These are phyloP conservation scores for Eurotiales sp. DNA, from an alignment of 2,329 filamentous ascomycete species.

Conservation along the genomic window DNA sequence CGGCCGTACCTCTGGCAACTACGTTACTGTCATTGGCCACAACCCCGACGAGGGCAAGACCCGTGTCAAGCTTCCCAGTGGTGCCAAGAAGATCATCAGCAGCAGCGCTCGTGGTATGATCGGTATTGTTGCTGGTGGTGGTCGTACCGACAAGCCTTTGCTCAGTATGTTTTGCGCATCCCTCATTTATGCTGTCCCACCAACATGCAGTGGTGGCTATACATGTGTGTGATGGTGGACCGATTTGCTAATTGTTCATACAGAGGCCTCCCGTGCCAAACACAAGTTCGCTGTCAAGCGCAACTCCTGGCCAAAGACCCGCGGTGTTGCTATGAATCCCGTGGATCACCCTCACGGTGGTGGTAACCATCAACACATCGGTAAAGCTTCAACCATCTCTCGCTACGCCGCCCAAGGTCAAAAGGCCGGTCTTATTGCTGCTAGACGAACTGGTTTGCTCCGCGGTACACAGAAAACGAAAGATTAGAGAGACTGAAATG, in stretches of 20 bases:
- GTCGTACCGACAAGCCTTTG: conserved; percentile 98
- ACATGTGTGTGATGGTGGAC: background rate
- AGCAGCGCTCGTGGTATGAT: conserved; percentile 95
- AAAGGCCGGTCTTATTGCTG: conserved; percentile 99
- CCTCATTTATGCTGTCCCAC: no score
- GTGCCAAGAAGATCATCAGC: conserved; percentile 98
- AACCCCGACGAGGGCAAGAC: conserved; percentile 99
- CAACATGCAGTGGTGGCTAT: no score
- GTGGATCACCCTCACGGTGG: conserved; percentile 98
- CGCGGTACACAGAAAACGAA: conserved; percentile 99
- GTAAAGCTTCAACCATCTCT: conserved; percentile 99
- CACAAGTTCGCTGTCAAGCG: conserved; percentile 99
- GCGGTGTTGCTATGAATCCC: conserved; percentile 99
- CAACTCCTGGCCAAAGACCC: conserved; percentile 99
- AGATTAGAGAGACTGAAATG: no score
- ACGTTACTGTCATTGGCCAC: conserved; percentile 96
- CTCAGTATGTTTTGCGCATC: conserved; percentile 72
- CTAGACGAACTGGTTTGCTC: conserved; percentile 98
- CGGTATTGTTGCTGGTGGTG: conserved; percentile 98
- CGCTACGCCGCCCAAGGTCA: conserved; percentile 97
- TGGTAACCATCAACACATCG: conserved; percentile 99
- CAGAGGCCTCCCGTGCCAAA: conserved; percentile 98
- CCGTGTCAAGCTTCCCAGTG: conserved; percentile 97
- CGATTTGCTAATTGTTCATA: conserved; percentile 50
- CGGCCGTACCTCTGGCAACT: conserved; percentile 97